Evolutionary conservation across 768 basidiomycete genomes (phyloP).

Genomic region (Leucogyrophana mollusca): DNA sequence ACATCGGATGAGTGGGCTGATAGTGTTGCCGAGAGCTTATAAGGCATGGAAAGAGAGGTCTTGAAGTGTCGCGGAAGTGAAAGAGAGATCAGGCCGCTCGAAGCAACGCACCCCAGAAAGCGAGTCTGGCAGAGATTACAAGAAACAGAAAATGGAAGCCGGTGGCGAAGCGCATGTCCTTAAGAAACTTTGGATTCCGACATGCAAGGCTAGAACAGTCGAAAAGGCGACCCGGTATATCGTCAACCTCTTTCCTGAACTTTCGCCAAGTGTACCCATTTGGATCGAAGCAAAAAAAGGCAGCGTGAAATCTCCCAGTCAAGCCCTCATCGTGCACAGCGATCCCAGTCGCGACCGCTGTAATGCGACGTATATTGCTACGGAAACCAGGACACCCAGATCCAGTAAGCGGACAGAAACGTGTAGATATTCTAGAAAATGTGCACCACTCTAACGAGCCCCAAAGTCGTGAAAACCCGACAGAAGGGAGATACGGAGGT

Average conservation of each 20-base stretch:
- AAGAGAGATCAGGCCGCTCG: not conserved
- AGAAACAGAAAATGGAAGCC: not conserved
- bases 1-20: constrained; percentile 74
- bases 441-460: constrained; percentile 88
- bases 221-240: not conserved
- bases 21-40: constrained; percentile 76
- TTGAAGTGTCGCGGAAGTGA: constrained; percentile 4
- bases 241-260: constrained; percentile 3
- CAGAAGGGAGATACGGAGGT: constrained; percentile 86
- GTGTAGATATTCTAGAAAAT: constrained; percentile 34
- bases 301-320: no score
- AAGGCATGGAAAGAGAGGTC: constrained; percentile 48
- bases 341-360: constrained; percentile 1
- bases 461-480: constrained; percentile 52
- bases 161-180: not conserved
- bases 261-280: not conserved
- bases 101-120: no score
- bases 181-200: constrained; percentile 1
- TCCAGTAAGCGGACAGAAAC: not conserved
- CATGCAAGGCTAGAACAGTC: constrained; percentile 5
- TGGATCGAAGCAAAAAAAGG: no score
- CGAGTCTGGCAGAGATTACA: not conserved
- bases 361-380: constrained; percentile 7
- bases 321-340: no score
- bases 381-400: constrained; percentile 7